These are phyloP conservation scores for Antarctomyces pellizariae DNA, from an alignment of 495 filamentous ascomycete genomes.

Conservation along the genomic window DNA sequence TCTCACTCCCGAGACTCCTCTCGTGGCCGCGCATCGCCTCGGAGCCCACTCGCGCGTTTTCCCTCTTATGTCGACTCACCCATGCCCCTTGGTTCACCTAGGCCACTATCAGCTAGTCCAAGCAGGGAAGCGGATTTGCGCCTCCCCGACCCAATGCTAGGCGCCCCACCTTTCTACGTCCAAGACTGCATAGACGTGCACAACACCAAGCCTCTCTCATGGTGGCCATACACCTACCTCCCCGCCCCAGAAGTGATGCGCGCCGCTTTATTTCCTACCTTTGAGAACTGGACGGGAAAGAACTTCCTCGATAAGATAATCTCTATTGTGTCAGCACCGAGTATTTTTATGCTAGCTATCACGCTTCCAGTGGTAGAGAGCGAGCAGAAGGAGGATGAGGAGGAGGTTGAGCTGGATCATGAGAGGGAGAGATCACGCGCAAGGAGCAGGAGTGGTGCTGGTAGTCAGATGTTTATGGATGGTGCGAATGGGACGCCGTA, in stretches of 20 bases:
- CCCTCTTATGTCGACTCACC: slow-evolving; percentile 12
- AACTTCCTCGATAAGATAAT: slow-evolving; percentile 50
- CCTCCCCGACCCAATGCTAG: too few relatives aligned
- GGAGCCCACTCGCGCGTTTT: slow-evolving; percentile 9
- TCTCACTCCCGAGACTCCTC: slow-evolving; percentile 11
- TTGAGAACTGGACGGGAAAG: slow-evolving; percentile 60
- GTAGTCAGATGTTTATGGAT: too few relatives aligned
- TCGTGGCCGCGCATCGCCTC: slow-evolving; percentile 4
- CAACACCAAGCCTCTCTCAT: slow-evolving; percentile 21
- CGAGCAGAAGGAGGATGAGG: slow-evolving; percentile 26
- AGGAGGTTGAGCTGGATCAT: slow-evolving; percentile 10
- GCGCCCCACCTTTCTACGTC: too few relatives aligned
- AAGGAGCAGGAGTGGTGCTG: slow-evolving; percentile 2
- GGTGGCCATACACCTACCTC: slow-evolving; percentile 57
- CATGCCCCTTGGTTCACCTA: too few relatives aligned
- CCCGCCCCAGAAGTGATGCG: slow-evolving; percentile 45
- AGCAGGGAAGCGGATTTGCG: too few relatives aligned
- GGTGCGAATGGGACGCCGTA: too few relatives aligned
- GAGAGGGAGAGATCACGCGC: slow-evolving; percentile 1
- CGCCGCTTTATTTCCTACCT: slow-evolving; percentile 68
- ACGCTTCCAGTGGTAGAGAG: slow-evolving; percentile 80
- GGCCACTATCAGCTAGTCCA: too few relatives aligned
- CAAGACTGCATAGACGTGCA: slow-evolving; percentile 1
- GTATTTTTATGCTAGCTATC: slow-evolving; percentile 71
- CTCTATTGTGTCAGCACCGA: slow-evolving; percentile 61